Base-by-base conservation (phyloP, 768 basidiomycete species). In the Roridomyces roridus region DNA sequence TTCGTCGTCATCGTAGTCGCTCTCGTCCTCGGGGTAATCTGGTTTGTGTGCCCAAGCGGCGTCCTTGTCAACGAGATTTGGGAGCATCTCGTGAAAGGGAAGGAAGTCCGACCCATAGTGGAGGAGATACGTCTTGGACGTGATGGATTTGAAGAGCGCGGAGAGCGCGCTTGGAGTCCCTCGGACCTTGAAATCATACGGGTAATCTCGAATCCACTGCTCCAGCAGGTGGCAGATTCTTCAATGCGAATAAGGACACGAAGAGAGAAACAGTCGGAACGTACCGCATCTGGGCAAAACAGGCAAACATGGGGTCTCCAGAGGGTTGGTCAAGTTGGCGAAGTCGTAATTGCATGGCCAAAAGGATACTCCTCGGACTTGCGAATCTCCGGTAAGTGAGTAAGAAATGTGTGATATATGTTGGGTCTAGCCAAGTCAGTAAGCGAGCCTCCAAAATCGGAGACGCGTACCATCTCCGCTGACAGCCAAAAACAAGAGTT, bases 341-440 rank as follows among this genome's bases (percentile, higher is more conserved):
- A 83, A 94, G 88, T 43, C 91, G 86, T 67, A 92, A 90, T 71
- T 93, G 90, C 88, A 95, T 92, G 6, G 91, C 88, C 41, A 93
- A 77, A n/a, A 95, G 76, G 17, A 95, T 75, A 55, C 81, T 87
- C 37, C 92, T 84, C 8, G 92, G 92, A 29, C 82, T 88, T 35
- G 91, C 83, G 68, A 94, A 95, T 55, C 91, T 80, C 29, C 92
- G 88, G 67, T 91, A 94, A 8, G 91, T 92, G 35, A 94, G 81
- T 43, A 95, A 76, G 70, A 95, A 94, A 70, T 92, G 86, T 3
- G 84, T 83, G 26, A 92, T 84, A 67, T 85, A 94, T 5, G 84
- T 81, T 12, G 89, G 83, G 69, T 94, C 92, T 94, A 51, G 5
- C 2, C 9, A 34, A 56, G 45, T 51, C 26, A 51, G 28, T 37